A percentile compares a stretch with the other conserved stretches of the same genome.
phyloP scores from a whole-genome alignment of 1,139 yeast species.

The Diutina ranongensis region DNA sequence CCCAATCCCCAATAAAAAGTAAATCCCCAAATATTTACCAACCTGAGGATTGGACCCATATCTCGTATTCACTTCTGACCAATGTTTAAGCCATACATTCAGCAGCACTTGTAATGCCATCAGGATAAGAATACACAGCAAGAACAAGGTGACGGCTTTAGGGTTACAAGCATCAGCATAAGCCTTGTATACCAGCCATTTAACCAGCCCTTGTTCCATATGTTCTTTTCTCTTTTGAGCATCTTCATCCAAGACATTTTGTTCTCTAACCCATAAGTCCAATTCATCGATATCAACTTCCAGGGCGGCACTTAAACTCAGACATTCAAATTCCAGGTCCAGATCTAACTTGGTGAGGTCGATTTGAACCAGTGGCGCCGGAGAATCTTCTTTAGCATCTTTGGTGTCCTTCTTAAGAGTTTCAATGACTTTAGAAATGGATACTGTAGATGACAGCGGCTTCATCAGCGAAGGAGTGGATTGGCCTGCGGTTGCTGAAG shows the following conservation, averaged over 20 bases:
- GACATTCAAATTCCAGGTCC: slow-evolving; percentile 22
- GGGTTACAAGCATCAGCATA: slow-evolving; percentile 87
- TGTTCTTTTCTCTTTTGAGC: slow-evolving; percentile 50
- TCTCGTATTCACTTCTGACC: slow-evolving; percentile 83
- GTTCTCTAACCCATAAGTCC: slow-evolving; percentile 19
- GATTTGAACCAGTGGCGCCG: slow-evolving; percentile 7
- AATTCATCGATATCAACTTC: slow-evolving; percentile 38
- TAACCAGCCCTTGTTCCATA: slow-evolving; percentile 87
- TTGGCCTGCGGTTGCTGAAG: not conserved
- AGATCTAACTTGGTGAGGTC: slow-evolving; percentile 19
- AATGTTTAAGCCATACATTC: slow-evolving; percentile 88
- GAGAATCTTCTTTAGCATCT: not conserved
- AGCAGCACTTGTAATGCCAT: slow-evolving; percentile 43
- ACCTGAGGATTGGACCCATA: slow-evolving; percentile 64
- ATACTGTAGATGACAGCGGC: slow-evolving; percentile 10
- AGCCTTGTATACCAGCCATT: slow-evolving; percentile 73
- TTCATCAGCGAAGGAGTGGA: not conserved
- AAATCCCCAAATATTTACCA: slow-evolving; percentile 58
- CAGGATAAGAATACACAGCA: slow-evolving; percentile 39
- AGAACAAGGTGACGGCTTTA: slow-evolving; percentile 46
- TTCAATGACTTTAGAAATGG: not conserved
- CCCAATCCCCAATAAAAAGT: slow-evolving; percentile 62
- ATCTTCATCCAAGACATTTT: slow-evolving; percentile 29
- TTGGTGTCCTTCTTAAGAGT: not conserved
- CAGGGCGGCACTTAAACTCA: slow-evolving; percentile 62